phyloP scores from a whole-genome alignment of 257 asterid genomes.

The Solanum sitiens region DNA sequence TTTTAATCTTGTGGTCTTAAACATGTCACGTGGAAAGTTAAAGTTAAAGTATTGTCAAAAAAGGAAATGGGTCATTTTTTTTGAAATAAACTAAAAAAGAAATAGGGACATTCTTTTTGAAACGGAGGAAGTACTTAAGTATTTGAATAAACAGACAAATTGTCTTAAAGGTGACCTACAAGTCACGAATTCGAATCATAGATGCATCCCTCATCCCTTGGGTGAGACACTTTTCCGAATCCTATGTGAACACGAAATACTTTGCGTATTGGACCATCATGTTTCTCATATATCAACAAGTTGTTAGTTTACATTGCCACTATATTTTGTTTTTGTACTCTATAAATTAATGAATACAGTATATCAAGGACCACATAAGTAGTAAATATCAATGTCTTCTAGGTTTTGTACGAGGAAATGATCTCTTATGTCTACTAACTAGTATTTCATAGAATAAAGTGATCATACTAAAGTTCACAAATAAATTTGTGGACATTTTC shows the following conservation, averaged over 20 bases:
- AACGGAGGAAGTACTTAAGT: too few species aligned
- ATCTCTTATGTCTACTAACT: not conserved
- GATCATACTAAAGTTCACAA: not conserved
- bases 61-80: too few species aligned
- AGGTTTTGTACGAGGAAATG: not conserved
- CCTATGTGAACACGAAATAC: not conserved
- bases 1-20: too few species aligned
- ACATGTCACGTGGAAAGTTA: too few species aligned
- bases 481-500: not conserved
- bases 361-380: not conserved
- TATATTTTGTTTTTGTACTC: not conserved
- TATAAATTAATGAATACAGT: not conserved
- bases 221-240: too few species aligned
- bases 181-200: not conserved
- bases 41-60: too few species aligned
- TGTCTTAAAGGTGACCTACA: not conserved
- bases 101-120: too few species aligned
- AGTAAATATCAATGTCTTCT: not conserved
- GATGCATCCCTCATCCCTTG: too few species aligned
- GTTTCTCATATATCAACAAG: not conserved
- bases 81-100: too few species aligned
- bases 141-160: fast-evolving
- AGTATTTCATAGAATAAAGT: not conserved
- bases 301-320: not conserved
- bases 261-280: not conserved